phyloP scores from a whole-genome alignment of 495 filamentous ascomycete species.

The Clavariopsis aquatica region DNA sequence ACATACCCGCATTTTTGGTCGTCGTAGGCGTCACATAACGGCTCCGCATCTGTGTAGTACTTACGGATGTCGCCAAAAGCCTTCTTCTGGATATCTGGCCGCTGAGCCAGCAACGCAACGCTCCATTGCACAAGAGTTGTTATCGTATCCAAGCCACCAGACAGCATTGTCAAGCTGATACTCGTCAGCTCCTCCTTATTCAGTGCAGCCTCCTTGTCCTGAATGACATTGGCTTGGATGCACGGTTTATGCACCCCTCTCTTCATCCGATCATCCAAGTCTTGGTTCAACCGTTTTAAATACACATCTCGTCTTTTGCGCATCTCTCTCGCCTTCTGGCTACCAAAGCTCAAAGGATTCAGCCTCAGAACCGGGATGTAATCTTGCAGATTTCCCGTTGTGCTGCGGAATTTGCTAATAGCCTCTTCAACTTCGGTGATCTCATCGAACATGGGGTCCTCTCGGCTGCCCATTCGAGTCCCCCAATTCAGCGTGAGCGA shows the following conservation, averaged over 20 bases:
- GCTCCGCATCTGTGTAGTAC: constrained; percentile 55
- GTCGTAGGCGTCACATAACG: constrained; percentile 59
- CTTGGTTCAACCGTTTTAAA: constrained; percentile 53
- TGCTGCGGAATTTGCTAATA: constrained; percentile 60
- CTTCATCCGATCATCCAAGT: constrained; percentile 59
- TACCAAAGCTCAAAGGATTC: constrained; percentile 57
- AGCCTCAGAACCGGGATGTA: constrained; percentile 63
- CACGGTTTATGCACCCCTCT: constrained; percentile 63
- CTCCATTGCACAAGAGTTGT: constrained; percentile 66
- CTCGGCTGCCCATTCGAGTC: constrained; percentile 56
- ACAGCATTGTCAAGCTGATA: constrained; percentile 65
- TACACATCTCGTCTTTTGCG: constrained; percentile 63
- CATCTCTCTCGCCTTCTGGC: constrained; percentile 57
- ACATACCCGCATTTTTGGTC: constrained; percentile 65
- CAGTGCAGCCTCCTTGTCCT: constrained; percentile 61
- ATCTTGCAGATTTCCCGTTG: constrained; percentile 64
- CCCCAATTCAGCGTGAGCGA: constrained; percentile 67
- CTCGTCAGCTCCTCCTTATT: constrained; percentile 60
- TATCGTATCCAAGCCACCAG: constrained; percentile 64
- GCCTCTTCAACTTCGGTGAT: constrained; percentile 65
- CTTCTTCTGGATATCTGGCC: constrained; percentile 62
- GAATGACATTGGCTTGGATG: constrained; percentile 65
- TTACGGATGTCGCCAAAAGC: constrained; percentile 57
- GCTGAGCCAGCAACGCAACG: constrained; percentile 58
- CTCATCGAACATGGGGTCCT: constrained; percentile 62